These are phyloP conservation scores for Psilocybe subaeruginosa DNA, from an alignment of 768 basidiomycete species.

Conservation along the genomic window DNA sequence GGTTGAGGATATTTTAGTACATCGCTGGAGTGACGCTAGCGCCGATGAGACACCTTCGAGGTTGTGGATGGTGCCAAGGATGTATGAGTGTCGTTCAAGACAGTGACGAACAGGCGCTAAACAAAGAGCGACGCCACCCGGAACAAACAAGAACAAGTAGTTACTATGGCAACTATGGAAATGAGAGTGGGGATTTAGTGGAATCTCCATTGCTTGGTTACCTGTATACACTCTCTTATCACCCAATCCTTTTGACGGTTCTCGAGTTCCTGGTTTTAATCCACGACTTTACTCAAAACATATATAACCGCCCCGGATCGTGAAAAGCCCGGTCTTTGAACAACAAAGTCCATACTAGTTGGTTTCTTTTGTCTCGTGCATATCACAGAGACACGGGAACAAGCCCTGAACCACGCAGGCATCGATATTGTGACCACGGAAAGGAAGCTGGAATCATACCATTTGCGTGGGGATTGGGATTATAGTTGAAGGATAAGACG, in stretches of 20 bases:
- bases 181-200: not conserved
- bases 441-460: not conserved
- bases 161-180: slow-evolving; percentile 16
- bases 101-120: too few species aligned
- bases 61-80: too few species aligned
- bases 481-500: slow-evolving; percentile 1
- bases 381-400: not conserved
- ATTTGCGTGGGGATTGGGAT: not conserved
- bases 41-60: too few species aligned
- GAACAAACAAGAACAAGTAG: slow-evolving; percentile 19
- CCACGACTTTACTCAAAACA: not conserved
- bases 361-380: not conserved
- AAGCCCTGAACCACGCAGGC: not conserved
- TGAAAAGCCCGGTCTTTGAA: not conserved
- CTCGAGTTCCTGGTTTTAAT: not conserved
- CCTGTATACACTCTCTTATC: not conserved
- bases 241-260: slow-evolving; percentile 15
- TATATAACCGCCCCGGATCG: slow-evolving; percentile 2
- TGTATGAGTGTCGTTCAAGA: too few species aligned
- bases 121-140: not conserved
- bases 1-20: too few species aligned
- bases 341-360: not conserved
- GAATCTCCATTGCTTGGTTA: slow-evolving; percentile 9
- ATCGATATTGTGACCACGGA: not conserved
- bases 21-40: too few species aligned